Evolutionary conservation across 768 basidiomycete species (phyloP), one percentile per base, ranked within the genome.

Genomic region (Lentinula aciculospora): DNA sequence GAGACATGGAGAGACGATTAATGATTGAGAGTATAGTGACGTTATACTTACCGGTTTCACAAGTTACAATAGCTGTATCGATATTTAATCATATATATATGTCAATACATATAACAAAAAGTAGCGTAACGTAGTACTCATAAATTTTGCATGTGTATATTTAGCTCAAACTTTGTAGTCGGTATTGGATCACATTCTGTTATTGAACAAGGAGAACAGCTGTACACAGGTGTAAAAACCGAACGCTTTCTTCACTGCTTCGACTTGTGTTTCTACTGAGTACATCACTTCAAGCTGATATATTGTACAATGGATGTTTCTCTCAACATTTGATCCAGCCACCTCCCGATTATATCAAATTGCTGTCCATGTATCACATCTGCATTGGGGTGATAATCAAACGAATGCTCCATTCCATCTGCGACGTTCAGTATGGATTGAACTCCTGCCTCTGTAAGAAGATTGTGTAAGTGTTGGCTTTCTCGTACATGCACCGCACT

Each of bases 331-430:
- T 19, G 27, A 21, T 57, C 46, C 71, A 61, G 69, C 69, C 49
- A 76, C 34, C 37, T 42, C 10, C 53, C 57, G 4, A 59, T 57
- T 13, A 40, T 15, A 55, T 62, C 57, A 34, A 59, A 65, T 8
- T 32, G 57, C 4, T 40, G 28, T 4, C 69, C 64, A 47, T 68
- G 69, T 42, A 57, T 25, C 28, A 62, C 65, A 48, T 73, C 72
- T 7, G 71, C 72, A 13, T 61, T 59, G 10, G 61, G 56, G 21
- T 62, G 64, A 50, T 72, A 73, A 59, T 78, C 76, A 44, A 78
- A 76, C 4, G 71, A 70, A 56, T 78, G 77, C 45, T 75, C 74
- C 57, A 61, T 59, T 8, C 68, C 72, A 3, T 57, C 32, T 7
- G 34, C 56, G 15, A 67, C 65, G 4, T 70, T 60, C 10, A 76